A percentile compares a stretch with the other conserved stretches of the same genome.
These are phyloP conservation scores for Jimgerdemannia flammicorona DNA, from an alignment of 192 early-diverging fungal genomes.

Conservation along the genomic window DNA sequence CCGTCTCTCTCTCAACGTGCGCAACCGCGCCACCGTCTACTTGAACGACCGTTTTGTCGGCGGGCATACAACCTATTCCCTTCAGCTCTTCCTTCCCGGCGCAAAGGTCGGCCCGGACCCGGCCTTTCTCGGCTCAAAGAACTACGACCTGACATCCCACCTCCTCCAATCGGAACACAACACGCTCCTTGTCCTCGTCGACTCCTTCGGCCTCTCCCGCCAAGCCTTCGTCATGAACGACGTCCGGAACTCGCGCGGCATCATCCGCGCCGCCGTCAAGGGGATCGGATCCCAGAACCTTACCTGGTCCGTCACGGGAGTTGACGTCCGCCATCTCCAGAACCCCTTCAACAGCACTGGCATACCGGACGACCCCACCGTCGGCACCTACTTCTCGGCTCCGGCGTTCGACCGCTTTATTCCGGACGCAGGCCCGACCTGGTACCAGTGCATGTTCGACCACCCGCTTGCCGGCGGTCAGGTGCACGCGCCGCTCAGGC, in stretches of 20 bases:
- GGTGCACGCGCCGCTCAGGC: slow-evolving; percentile 46
- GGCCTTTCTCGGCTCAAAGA: slow-evolving; percentile 48
- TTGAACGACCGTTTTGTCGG: slow-evolving; percentile 71
- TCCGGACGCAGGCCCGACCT: slow-evolving; percentile 23
- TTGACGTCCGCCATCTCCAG: slow-evolving; percentile 60
- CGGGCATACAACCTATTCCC: slow-evolving; percentile 75
- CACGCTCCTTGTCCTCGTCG: slow-evolving; percentile 65
- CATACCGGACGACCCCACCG: slow-evolving; percentile 52
- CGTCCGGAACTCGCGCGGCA: slow-evolving; percentile 67
- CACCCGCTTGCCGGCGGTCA: not conserved
- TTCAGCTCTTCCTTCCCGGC: slow-evolving; percentile 48
- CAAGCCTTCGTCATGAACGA: slow-evolving; percentile 73
- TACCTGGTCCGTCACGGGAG: slow-evolving; percentile 67
- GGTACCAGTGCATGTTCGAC: slow-evolving; percentile 32
- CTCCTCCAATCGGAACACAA: slow-evolving; percentile 53
- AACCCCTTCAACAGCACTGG: slow-evolving; percentile 65
- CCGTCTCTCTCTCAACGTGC: slow-evolving; percentile 58
- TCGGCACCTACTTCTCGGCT: no score
- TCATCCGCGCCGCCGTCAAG: slow-evolving; percentile 59
- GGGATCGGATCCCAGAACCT: slow-evolving; percentile 46
- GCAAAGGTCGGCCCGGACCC: slow-evolving; percentile 73
- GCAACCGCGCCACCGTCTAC: slow-evolving; percentile 68
- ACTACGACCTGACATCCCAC: slow-evolving; percentile 50
- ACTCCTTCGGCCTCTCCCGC: slow-evolving; percentile 72
- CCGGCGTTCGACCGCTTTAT: not conserved